Percentiles rank a stretch among this genome's conserved stretches.
These are phyloP conservation scores for Urochloa ruziziensis DNA, from an alignment of 176 grass and related monocot species.

Conservation along the genomic window DNA sequence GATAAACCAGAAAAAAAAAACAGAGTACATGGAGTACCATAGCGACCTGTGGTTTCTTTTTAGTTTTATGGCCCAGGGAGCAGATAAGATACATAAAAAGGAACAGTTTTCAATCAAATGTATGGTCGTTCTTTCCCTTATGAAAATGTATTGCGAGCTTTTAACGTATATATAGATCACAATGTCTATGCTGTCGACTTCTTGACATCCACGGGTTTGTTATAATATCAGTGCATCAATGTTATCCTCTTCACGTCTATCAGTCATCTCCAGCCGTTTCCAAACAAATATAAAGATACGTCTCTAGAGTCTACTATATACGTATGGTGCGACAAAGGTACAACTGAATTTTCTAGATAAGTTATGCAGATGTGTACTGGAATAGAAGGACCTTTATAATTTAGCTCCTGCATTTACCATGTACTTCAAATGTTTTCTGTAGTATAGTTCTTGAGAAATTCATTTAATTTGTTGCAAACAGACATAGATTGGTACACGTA, in stretches of 20 bases:
- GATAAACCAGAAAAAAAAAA: not conserved
- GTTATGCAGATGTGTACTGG: not conserved
- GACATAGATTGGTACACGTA: not conserved
- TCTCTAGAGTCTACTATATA: not conserved
- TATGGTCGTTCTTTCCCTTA: no score
- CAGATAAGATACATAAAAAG: not conserved
- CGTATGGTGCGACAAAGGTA: not conserved
- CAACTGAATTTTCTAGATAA: not conserved
- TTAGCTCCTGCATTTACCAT: not conserved
- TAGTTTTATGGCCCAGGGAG: not conserved
- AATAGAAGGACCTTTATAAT: not conserved
- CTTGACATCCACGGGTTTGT: no score
- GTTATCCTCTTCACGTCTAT: not conserved
- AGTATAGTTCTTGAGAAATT: not conserved
- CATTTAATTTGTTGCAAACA: not conserved
- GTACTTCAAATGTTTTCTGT: not conserved
- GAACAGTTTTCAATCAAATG: not conserved
- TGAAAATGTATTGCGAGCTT: not conserved
- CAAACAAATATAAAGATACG: no score
- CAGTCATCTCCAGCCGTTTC: not conserved
- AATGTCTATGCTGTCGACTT: not conserved
- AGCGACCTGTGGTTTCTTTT: not conserved
- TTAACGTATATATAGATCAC: not conserved
- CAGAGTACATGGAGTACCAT: not conserved
- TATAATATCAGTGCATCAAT: no score